Percentiles rank a stretch among this genome's conserved stretches.
Evolutionary conservation across 108 stramenopile genomes (phyloP).

Genomic region (Cyclotella baltica): DNA sequence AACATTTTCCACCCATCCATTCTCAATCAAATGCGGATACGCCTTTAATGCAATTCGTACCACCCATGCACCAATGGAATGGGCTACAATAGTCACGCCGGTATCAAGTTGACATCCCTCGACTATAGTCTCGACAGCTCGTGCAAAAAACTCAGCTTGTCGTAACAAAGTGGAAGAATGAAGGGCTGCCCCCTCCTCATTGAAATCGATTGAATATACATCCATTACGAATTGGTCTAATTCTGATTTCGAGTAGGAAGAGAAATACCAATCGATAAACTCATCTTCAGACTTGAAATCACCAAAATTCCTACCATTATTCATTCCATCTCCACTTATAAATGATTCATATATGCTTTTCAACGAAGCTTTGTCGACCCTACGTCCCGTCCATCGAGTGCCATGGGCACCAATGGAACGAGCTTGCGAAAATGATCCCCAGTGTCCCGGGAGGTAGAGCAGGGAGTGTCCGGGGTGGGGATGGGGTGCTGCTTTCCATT

Average conservation of each 20-base stretch:
- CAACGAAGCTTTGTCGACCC: conserved; percentile 1
- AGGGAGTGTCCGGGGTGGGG: conserved; percentile 58
- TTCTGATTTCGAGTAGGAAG: conserved; percentile 1
- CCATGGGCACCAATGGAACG: conserved; percentile 87
- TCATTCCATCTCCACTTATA: conserved; percentile 25
- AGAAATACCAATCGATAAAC: conserved; percentile 15
- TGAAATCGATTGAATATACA: conserved; percentile 80
- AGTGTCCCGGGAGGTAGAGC: conserved; percentile 84
- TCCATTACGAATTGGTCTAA: conserved; percentile 71
- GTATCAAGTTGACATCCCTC: conserved; percentile 38
- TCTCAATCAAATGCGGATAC: conserved; percentile 26
- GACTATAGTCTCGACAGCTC: conserved; percentile 52
- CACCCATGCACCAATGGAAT: conserved; percentile 82
- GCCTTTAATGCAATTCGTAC: conserved; percentile 52
- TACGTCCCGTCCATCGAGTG: conserved; percentile 60
- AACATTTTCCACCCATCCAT: conserved; percentile 55
- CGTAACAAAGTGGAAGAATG: conserved; percentile 63
- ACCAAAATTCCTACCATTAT: conserved; percentile 25
- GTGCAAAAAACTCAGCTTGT: conserved; percentile 70
- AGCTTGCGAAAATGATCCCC: conserved; percentile 76
- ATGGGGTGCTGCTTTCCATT: conserved; percentile 31
- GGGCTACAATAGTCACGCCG: conserved; percentile 68
- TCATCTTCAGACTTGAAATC: conserved; percentile 5
- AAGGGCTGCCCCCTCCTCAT: conserved; percentile 72
- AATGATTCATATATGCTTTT: conserved; percentile 43